Evolutionary conservation across 179 eudicot genomes (phyloP), one percentile per base, ranked within the genome.

Genomic region (Corrigiola litoralis): DNA sequence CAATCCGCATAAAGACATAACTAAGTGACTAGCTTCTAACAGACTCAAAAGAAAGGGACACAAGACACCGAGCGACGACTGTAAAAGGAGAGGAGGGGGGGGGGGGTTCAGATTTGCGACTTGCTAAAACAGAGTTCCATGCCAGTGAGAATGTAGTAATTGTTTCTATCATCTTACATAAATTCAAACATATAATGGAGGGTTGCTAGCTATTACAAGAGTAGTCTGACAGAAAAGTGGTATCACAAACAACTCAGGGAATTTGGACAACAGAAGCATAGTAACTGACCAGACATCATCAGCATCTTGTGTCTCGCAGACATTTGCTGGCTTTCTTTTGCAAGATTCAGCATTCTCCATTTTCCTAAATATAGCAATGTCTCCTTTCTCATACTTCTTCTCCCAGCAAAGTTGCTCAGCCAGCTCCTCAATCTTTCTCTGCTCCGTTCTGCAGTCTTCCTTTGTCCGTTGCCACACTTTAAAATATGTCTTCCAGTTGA

Each of bases 331-430:
- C 64, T 68, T 66, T 23, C 27, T 49, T 32, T 71, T 65, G 77
- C 86, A 82, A 23, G 77, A 70, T 68, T 79, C 80, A 18, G 55
- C 70, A 73, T 76, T 79, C 46, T 66, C 71, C 61, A 37, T 76
- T 49, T 82, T 82, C 67, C 72, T 71, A 61, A 74, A 82, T 34
- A 82, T 82, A 71, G 69, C 79, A 38, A 75, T 82, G 67, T 82
- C 86, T 50, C 83, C 86, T n/a, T 82, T 76, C 64, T 82, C 86
- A 58, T 76, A 79, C 68, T 70, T 79, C 37, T 82, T 82, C 74
- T 82, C 83, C 86, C 86, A 82, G 64, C 86, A 82, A 57, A 82
- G 80, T 31, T 52, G 55, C 58, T 77, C 72, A 38, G 86, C 80
- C 55, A 77, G 60, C 65, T 79, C 78, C 51, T 82, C 84, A 41